Evolutionary conservation across 2,329 filamentous ascomycete genomes (phyloP), one percentile per base, ranked within the genome.

Genomic region (Verticillium nonalfalfae): DNA sequence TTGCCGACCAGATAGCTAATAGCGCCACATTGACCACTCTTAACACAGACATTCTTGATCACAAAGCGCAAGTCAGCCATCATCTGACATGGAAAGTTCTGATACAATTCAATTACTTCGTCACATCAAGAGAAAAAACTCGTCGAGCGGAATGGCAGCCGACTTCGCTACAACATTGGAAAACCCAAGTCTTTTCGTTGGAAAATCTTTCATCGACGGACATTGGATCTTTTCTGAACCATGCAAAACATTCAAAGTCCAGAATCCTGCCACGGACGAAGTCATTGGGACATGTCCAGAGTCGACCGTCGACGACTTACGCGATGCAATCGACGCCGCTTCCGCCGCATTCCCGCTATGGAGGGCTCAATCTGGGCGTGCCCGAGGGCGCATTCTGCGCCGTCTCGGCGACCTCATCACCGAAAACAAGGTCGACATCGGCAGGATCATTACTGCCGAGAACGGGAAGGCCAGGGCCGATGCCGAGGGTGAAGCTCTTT

Each of bases 261-360:
- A 77, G 65, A 92, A 99, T 73, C 94, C 94, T 7, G 87, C 91
- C 2, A 91, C 91, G 6, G 90, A 90, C 66, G 84, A 90, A 67
- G 75, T 90, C 45, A 93, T 98, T 68, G 93, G 90, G 61, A 90
- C 86, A 18, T 89, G 89, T 72, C 91, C 95, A 63, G 94, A 98
- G 72, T 95, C 95, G 81, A 85, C 88, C 68, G 80, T 82, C 64
- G 79, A 85, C 67, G 95, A 98, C 72, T 90, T 90, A 39, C 83
- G 91, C 71, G 81, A 81, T 54, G 94, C 95, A 70, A 96, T 98
- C 71, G 78, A 85, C 59, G 91, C 91, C 15, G 95, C 95, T 9
- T 83, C 85, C 7, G 84, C 84, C 10, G 94, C 94, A 1, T 85
- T 94, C 65, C 83, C 85, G 54, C 73, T 76, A 7, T 88, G 86